Conservation (phyloP, 2,329 filamentous ascomycete genomes). For the Sarocladium kiliense region DNA sequence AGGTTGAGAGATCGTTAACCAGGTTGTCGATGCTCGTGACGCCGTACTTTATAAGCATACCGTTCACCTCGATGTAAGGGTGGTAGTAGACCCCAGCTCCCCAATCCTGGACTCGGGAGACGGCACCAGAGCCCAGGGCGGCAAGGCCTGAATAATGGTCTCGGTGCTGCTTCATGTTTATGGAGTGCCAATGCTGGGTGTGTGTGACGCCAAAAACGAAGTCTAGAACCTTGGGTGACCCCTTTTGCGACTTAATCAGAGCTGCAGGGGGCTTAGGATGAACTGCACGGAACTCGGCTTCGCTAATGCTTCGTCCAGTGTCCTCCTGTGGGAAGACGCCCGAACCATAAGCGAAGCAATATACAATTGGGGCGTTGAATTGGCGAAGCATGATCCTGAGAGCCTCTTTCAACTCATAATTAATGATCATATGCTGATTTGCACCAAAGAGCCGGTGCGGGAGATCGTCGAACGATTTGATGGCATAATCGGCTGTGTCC, state of each 20-base stretch:
- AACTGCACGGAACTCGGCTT: constrained; percentile 55
- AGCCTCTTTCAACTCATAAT: constrained; percentile 90
- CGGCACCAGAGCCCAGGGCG: constrained; percentile 75
- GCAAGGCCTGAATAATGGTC: constrained; percentile 89
- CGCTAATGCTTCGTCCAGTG: constrained; percentile 47
- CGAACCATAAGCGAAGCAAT: constrained; percentile 95
- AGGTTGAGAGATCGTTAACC: constrained; percentile 78
- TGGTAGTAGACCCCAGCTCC: constrained; percentile 98
- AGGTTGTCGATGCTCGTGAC: constrained; percentile 92
- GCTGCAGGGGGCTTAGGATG: constrained; percentile 80
- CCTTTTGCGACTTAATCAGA: constrained; percentile 78
- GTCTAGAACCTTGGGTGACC: constrained; percentile 93
- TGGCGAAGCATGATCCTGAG: constrained; percentile 83
- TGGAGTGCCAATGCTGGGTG: constrained; percentile 92
- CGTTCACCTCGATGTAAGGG: constrained; percentile 89
- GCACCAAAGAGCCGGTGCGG: constrained; percentile 66
- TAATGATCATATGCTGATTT: constrained; percentile 95
- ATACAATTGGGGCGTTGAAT: constrained; percentile 88
- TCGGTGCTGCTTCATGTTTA: constrained; percentile 84
- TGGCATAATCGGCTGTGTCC: constrained; percentile 34
- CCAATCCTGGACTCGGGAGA: constrained; percentile 83
- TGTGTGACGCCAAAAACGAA: constrained; percentile 96
- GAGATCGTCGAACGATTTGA: constrained; percentile 39
- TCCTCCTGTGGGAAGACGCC: constrained; percentile 84
- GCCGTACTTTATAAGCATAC: constrained; percentile 94